Evolutionary conservation across 1,284 basidiomycete genomes (phyloP).

Genomic region (Cutaneotrichosporon dermatis): DNA sequence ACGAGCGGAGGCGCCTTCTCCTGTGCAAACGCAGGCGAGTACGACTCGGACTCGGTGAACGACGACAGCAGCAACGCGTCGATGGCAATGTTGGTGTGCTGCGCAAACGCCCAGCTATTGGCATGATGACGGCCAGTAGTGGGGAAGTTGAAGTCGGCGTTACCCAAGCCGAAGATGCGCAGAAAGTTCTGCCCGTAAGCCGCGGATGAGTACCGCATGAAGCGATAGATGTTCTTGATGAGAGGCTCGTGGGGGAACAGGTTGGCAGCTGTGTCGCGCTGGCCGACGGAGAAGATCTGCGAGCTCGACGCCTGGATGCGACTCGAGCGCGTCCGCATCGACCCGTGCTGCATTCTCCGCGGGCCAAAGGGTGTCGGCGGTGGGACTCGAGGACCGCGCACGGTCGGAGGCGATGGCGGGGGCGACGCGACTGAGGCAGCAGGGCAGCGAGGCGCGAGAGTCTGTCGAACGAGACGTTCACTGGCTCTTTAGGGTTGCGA

Average conservation of each 20-base stretch:
- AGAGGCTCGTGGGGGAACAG: slow-evolving; percentile 51
- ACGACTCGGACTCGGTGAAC: slow-evolving; percentile 46
- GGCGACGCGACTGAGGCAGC: not conserved
- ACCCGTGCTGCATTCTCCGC: slow-evolving; percentile 7
- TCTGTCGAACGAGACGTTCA: not conserved
- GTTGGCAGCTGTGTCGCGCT: slow-evolving; percentile 8
- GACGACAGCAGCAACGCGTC: slow-evolving; percentile 53
- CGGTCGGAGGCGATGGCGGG: slow-evolving; percentile 2
- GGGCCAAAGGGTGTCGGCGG: slow-evolving; percentile 18
- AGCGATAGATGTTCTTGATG: slow-evolving; percentile 51
- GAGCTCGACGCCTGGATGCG: slow-evolving; percentile 16
- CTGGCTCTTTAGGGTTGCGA: not conserved
- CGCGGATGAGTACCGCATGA: slow-evolving; percentile 52
- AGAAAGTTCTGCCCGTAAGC: slow-evolving; percentile 52
- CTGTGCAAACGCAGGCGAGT: slow-evolving; percentile 27
- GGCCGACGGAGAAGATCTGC: slow-evolving; percentile 12
- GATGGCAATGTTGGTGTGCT: slow-evolving; percentile 53
- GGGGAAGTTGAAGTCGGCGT: slow-evolving; percentile 51
- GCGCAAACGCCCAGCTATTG: slow-evolving; percentile 50
- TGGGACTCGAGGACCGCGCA: slow-evolving; percentile 1
- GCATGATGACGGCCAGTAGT: slow-evolving; percentile 50
- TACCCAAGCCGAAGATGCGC: slow-evolving; percentile 52
- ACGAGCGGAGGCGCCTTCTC: slow-evolving; percentile 51
- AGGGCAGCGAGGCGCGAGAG: not conserved
- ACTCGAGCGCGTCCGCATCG: slow-evolving; percentile 21